Evolutionary conservation across 2,329 filamentous ascomycete species (phyloP).

Genomic region (Aureobasidium sp.): DNA sequence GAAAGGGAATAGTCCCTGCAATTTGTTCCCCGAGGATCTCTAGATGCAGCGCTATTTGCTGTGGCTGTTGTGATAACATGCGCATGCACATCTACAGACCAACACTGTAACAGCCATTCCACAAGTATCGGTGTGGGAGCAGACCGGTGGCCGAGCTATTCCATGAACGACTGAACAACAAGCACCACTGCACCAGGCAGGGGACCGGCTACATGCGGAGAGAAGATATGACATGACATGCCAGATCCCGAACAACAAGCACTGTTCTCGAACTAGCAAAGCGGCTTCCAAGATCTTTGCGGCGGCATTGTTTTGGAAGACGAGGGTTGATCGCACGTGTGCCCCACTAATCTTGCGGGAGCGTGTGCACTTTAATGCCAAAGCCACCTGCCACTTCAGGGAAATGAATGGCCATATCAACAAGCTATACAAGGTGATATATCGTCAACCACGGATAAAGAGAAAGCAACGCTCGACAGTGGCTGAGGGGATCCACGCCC

Average conservation of each 20-base stretch:
- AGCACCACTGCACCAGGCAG: background rate
- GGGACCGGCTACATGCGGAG: background rate
- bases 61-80: conserved; percentile 6
- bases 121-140: too few species aligned
- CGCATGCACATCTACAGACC: background rate
- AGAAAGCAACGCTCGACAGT: background rate
- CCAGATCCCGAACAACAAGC: background rate
- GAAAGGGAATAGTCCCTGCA: background rate
- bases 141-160: background rate
- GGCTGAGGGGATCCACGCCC: background rate
- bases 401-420: conserved; percentile 6
- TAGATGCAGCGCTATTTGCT: conserved; percentile 11
- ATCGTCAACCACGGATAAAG: background rate
- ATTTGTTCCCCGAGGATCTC: conserved; percentile 1
- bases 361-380: conserved; percentile 5
- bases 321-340: conserved; percentile 4
- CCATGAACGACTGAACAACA: background rate
- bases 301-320: background rate
- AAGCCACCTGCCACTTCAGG: conserved; percentile 12
- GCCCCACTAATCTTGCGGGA: background rate
- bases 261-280: conserved; percentile 6
- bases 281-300: conserved; percentile 10
- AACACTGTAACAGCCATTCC: background rate
- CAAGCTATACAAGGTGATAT: background rate
- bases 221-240: background rate